These are phyloP conservation scores for Plasmopara muralis DNA, from an alignment of 352 stramenopile species.

Conservation along the genomic window DNA sequence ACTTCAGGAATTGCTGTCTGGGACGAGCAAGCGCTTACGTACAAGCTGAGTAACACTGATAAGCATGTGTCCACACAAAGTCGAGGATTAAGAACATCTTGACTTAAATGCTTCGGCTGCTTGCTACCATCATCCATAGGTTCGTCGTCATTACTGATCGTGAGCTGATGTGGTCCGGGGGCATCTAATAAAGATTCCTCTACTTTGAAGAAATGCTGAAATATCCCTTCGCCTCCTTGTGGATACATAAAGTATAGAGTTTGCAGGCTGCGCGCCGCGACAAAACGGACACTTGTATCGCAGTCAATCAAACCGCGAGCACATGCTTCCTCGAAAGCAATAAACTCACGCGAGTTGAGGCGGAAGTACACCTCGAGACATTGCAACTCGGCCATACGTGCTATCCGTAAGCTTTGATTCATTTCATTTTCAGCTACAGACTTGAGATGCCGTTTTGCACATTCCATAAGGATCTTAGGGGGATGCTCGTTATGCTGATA, in stretches of 20 bases:
- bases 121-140: constrained; percentile 1
- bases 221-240: constrained; percentile 51
- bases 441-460: constrained; percentile 32
- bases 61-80: constrained; percentile 33
- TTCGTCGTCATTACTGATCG: constrained; percentile 2
- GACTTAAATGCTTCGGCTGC: constrained; percentile 1
- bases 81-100: constrained; percentile 13
- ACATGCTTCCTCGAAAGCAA: constrained; percentile 41
- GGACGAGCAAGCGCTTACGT: constrained; percentile 60
- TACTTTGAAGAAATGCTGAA: constrained; percentile 42
- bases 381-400: constrained; percentile 33
- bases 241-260: constrained; percentile 80
- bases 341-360: constrained; percentile 45
- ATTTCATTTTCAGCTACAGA: constrained; percentile 9
- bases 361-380: constrained; percentile 69
- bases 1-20: constrained; percentile 44
- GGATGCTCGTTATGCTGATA: constrained; percentile 44
- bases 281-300: constrained; percentile 48
- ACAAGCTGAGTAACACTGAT: constrained; percentile 47
- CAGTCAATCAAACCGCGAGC: constrained; percentile 43
- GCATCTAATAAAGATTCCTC: constrained; percentile 24
- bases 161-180: not conserved
- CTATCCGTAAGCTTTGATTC: constrained; percentile 22
- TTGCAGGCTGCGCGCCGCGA: constrained; percentile 43
- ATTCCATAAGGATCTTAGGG: constrained; percentile 38